phyloP scores from a whole-genome alignment of 306 rosid genomes.

The Phaseolus lunatus region DNA sequence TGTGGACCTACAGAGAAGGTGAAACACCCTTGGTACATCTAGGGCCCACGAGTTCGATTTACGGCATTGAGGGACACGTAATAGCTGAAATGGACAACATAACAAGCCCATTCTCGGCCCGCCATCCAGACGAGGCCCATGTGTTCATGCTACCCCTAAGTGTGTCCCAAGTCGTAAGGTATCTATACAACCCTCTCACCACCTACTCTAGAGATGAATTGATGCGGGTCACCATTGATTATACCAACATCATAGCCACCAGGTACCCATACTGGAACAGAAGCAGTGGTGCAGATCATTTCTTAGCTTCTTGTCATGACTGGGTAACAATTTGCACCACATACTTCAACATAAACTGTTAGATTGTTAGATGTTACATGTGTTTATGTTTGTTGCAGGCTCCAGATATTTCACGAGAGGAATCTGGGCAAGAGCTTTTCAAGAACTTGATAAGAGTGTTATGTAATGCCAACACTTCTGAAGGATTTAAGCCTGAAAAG shows the following conservation, averaged over 20 bases:
- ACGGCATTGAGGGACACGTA: slow-evolving; percentile 73
- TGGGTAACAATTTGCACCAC: slow-evolving; percentile 57
- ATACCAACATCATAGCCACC: slow-evolving; percentile 52
- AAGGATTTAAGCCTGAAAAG: slow-evolving; percentile 62
- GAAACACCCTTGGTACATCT: slow-evolving; percentile 66
- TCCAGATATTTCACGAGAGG: slow-evolving; percentile 61
- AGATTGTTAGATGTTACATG: neutral
- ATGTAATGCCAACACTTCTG: slow-evolving; percentile 76
- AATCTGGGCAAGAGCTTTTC: slow-evolving; percentile 49
- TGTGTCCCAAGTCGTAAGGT: slow-evolving; percentile 52
- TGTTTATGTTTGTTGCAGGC: slow-evolving; percentile 50
- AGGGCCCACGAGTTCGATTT: slow-evolving; percentile 68
- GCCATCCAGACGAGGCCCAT: slow-evolving; percentile 71
- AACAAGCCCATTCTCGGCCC: slow-evolving; percentile 60
- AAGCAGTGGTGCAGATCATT: slow-evolving; percentile 75
- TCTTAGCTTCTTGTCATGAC: slow-evolving; percentile 78
- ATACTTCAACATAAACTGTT: neutral
- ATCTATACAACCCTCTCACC: slow-evolving; percentile 55
- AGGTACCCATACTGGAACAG: slow-evolving; percentile 73
- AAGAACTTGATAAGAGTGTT: slow-evolving; percentile 62
- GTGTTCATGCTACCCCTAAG: slow-evolving; percentile 67
- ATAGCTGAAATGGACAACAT: slow-evolving; percentile 62
- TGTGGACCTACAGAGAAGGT: slow-evolving; percentile 86
- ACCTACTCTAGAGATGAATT: slow-evolving; percentile 56
- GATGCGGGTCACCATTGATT: slow-evolving; percentile 56